Base-by-base conservation (phyloP, 352 stramenopile species). In the Globisporangium viniferum region DNA sequence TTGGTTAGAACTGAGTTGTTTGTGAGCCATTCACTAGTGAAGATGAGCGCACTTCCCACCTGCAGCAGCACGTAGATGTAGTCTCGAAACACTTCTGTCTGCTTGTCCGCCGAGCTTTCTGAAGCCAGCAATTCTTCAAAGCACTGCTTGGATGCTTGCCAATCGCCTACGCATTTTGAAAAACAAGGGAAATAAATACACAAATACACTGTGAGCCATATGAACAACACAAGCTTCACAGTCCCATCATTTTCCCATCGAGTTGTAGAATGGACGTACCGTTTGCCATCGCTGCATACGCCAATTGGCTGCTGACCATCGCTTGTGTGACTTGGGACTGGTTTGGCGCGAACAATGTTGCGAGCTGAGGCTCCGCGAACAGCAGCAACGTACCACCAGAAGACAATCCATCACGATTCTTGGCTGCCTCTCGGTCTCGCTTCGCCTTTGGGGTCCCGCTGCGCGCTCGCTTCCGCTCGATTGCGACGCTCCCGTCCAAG, bases 41-140 rank as follows among this genome's bases (percentile, higher is more conserved):
- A 53, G 1, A 27, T 14, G 6, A 9, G 22, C 24, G 31, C 31
- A 14, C 8, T 9, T 5, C 53, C 35, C 33, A 86, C 81, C 78
- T 89, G 81, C 14, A 93, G 62, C 7, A 93, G 62, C 31, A 90
- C 82, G 70, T 86, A 93, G 51, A 89, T 75, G 39, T 82, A 90
- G 51, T 89, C 75, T 27, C 69, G 67, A 35, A 54, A 59, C 20
- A 64, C 46, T 2, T 64, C 31, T 9, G 41, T 22, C 5, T 20
- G 41, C 3, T 6, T 15, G 6, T n/a, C 27, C 15, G 20, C 24
- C 6, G n/a, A 8, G 55, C n/a, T 64, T 2, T 69, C 31, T 22
- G n/a, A 5, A 12, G 31, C 55, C 49, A 85, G 27, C 2, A 75
- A 68, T 29, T 62, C 44, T 48, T 84, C 75, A 67, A 89, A 89